Percentiles rank a stretch among this genome's conserved stretches.
Evolutionary conservation across 2,329 filamentous ascomycete genomes (phyloP).

Genomic region (Diaporthe citri): DNA sequence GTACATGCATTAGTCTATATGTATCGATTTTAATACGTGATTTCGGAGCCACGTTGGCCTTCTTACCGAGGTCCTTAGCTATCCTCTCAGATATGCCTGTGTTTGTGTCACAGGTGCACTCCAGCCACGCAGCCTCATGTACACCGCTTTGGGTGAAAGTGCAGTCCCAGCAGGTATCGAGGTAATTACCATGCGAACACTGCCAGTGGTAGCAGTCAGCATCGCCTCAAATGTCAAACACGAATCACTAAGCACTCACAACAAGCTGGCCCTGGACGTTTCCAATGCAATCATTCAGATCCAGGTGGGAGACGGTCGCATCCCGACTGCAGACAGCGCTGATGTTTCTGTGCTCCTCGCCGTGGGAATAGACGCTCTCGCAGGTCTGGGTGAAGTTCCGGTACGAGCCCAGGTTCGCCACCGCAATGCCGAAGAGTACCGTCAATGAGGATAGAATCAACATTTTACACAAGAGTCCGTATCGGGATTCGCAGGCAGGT

Average conservation of each 20-base stretch:
- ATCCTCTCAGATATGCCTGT: neutral
- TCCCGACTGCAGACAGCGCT: slow-evolving; percentile 10
- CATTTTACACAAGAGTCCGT: neutral
- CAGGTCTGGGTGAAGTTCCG: slow-evolving; percentile 9
- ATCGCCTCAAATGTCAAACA: neutral
- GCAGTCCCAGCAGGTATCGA: slow-evolving; percentile 11
- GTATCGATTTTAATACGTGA: neutral
- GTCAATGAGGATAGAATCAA: neutral
- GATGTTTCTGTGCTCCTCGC: neutral
- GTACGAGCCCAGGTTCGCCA: slow-evolving; percentile 10
- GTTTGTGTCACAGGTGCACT: slow-evolving; percentile 2
- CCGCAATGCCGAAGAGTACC: neutral
- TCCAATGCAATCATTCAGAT: neutral
- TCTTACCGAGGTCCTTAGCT: neutral
- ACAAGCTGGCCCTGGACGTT: slow-evolving; percentile 18
- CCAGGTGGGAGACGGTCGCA: neutral
- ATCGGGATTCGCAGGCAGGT: neutral
- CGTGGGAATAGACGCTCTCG: slow-evolving; percentile 6
- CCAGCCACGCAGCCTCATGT: slow-evolving; percentile 1
- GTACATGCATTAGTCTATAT: neutral
- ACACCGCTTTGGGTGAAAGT: neutral
- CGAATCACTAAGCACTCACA: neutral
- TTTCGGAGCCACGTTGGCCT: no score
- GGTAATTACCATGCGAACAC: neutral
- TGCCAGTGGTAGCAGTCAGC: neutral